Evolutionary conservation across 1,284 basidiomycete genomes (phyloP), one percentile per base, ranked within the genome.

Genomic region (Chalciporus piperatoides): DNA sequence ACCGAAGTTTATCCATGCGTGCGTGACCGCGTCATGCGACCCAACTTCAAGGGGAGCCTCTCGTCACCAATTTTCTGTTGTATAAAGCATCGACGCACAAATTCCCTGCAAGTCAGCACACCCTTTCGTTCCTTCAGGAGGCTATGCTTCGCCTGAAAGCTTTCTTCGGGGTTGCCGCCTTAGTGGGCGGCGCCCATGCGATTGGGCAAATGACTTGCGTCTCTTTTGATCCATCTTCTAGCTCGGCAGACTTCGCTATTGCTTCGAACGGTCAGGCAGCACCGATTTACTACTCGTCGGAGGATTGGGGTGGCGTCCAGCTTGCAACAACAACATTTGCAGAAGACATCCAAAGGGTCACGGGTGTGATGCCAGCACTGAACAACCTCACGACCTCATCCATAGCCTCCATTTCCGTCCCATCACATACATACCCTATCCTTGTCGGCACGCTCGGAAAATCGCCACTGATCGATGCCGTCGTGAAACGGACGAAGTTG

Each of bases 251-350:
- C 25, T 70, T 71, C 52, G 43, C 76, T 10, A 63, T 81, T 50
- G 78, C 79, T 39, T 67, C 61, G 50, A 68, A 70, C 28, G 70
- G 72, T 43, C 65, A 64, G 21, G 79, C 75, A 1, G 68, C 78
- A 4, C 75, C 78, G 1, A 71, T 85, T 27, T 65, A 80, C 28
- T 65, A 79, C 27, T 77, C 79, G 12, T 57, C 71, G 0, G 78
- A 81, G 49, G 82, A 86, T 41, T 28, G 79, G 79, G 77, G 78
- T 21, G 80, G 79, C 28, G 80, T 87, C 2, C 83, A 84, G 44
- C 73, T 80, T 17, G 81, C 82, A 4, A 82, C 80, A 3, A 59
- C 67, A 82, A 2, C 64, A 15, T 35, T 35, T 17, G 33, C 33
- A 35, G 33, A 71, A 14, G 85, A 88, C 62, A 78, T 89, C 33